Base-by-base conservation (phyloP, 78 protist genomes). In the Pigoraptor vietnamica region DNA sequence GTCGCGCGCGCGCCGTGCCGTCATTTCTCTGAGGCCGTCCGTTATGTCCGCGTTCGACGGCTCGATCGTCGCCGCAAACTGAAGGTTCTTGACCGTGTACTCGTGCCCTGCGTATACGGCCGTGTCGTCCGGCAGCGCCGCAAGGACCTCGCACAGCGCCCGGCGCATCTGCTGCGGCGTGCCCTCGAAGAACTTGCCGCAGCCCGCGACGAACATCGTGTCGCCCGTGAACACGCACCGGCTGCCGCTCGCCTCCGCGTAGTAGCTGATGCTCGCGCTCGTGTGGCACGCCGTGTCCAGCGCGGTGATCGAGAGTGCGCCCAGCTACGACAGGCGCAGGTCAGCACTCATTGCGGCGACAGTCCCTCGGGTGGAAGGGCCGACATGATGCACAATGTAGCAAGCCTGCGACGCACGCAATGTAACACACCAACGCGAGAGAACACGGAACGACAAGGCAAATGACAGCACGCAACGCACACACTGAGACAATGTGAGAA, bases 181-280 rank as follows among this genome's bases (percentile, higher is more conserved):
- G 39, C 98, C 98, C 39, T 94, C 96, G 84, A 95, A 95, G 79
- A 97, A 92, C 29, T 93, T 35, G 37, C 98, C 98, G 90, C 97
- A 93, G 21, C 98, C 98, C 29, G 90, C 97, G 89, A 94, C 93
- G 48, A 97, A 97, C 33, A 97, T 92, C 40, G 92, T 90, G 86
- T 90, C 92, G 0, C 92, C 92, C 29, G 92, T 90, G 86, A 90
- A 90, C 39, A 90, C 92, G 82, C 10, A 48, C 86, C 32, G 29
- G 39, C 82, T 86, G 2, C 67, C 36, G 40, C n/a, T 36, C 6
- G 29, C 33, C 23, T 23, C 21, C 35, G 37, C 82, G 2, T 29
- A 23, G 39, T 67, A 90, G 84, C 87, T 33, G 32, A 90, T 39
- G 82, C 48, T 87, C 40, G 86, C 92, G 9, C 86, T 25, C 0